A percentile compares a stretch with the other conserved stretches of the same genome.
These are phyloP conservation scores for Rubia tinctorum DNA, from an alignment of 305 asterid genomes.

Conservation along the genomic window DNA sequence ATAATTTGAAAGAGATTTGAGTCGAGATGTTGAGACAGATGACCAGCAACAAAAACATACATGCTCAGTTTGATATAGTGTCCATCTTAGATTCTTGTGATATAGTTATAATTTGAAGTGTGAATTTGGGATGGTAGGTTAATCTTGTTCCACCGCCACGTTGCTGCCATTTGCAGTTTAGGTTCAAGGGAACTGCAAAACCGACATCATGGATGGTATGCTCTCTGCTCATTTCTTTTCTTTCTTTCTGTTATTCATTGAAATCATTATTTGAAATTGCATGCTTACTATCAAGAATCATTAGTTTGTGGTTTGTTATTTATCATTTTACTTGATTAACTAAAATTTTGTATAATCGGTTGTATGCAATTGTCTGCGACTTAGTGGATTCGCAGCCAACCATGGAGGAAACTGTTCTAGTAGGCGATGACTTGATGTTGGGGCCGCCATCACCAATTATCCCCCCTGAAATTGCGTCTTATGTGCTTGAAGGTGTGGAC, in stretches of 20 bases:
- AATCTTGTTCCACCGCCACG: no score
- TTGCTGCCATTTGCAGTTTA: no score
- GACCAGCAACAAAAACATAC: no score
- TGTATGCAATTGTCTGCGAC: background rate
- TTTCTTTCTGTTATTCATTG: background rate
- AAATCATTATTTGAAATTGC: background rate
- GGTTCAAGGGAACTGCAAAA: background rate
- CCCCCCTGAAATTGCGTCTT: slow-evolving; percentile 96
- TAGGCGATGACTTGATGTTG: slow-evolving; percentile 98
- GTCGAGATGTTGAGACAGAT: no score
- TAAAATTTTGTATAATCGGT: background rate
- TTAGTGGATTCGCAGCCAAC: slow-evolving; percentile 84
- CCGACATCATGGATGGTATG: background rate
- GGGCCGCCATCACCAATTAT: slow-evolving; percentile 92
- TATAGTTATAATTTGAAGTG: no score
- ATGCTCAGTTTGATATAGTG: no score
- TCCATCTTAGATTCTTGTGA: no score
- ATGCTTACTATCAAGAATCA: background rate
- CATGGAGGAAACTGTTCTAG: slow-evolving; percentile 95
- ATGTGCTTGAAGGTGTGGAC: slow-evolving; percentile 90
- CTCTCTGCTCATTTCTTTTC: background rate
- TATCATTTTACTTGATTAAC: background rate
- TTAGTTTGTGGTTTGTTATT: background rate
- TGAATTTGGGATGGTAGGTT: no score
- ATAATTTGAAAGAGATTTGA: no score